Conservation (phyloP, 306 rosid species). For the Corylus avellana region DNA sequence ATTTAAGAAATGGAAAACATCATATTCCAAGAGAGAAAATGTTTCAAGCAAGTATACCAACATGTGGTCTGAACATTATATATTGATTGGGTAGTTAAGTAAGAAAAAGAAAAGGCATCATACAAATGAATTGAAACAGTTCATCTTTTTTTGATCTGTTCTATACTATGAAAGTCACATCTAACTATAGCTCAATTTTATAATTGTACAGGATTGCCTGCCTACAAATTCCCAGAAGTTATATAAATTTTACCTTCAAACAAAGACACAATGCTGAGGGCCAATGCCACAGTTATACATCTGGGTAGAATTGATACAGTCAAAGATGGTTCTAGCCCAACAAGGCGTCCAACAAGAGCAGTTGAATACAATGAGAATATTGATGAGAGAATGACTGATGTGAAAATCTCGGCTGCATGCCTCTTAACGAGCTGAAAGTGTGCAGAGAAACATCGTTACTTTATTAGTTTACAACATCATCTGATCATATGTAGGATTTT, state of each 20-base stretch:
- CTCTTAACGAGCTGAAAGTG: slow-evolving; percentile 86
- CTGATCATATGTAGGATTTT: slow-evolving; percentile 1
- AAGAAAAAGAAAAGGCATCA: not conserved
- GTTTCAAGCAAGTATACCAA: not conserved
- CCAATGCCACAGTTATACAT: slow-evolving; percentile 93
- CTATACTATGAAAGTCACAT: not conserved
- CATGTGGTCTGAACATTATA: not conserved
- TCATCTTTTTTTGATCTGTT: not conserved
- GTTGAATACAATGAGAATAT: slow-evolving; percentile 92
- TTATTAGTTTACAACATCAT: not conserved
- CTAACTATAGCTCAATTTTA: slow-evolving; percentile 6
- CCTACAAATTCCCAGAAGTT: not conserved
- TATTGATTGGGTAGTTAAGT: not conserved
- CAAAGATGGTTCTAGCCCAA: slow-evolving; percentile 82
- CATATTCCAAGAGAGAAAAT: slow-evolving; percentile 15
- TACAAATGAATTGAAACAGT: not conserved
- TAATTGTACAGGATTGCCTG: slow-evolving; percentile 7
- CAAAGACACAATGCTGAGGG: slow-evolving; percentile 87
- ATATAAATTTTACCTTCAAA: slow-evolving; percentile 71
- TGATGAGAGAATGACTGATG: slow-evolving; percentile 77
- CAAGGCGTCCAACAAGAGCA: slow-evolving; percentile 83
- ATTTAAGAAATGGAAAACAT: slow-evolving; percentile 21
- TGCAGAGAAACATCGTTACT: not conserved
- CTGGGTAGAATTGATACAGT: slow-evolving; percentile 87
- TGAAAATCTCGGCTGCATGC: slow-evolving; percentile 97